Conservation (phyloP, 2,329 filamentous ascomycete genomes). For the Penicillium sp. region DNA sequence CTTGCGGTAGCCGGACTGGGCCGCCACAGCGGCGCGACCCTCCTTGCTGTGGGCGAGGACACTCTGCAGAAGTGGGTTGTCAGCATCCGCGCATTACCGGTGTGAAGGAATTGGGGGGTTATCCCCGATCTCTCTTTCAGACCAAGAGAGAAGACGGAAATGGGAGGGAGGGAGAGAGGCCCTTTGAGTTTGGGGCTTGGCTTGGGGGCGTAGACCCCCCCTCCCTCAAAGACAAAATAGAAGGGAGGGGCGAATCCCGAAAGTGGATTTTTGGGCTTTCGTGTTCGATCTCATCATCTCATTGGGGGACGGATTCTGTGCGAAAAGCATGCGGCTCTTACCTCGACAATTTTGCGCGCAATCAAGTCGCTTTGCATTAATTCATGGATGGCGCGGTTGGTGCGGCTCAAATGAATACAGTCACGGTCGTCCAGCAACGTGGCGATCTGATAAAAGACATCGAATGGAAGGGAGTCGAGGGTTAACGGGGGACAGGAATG, state of each 20-base stretch:
- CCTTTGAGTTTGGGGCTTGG: not conserved
- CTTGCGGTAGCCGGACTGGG: slow-evolving; percentile 52
- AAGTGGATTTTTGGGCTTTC: slow-evolving; percentile 4
- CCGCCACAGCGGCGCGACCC: slow-evolving; percentile 43
- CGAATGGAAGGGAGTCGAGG: slow-evolving; percentile 61
- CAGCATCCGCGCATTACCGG: slow-evolving; percentile 6
- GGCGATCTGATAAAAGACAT: slow-evolving; percentile 65
- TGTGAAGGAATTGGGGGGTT: not conserved
- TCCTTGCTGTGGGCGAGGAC: slow-evolving; percentile 51
- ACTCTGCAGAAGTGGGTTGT: slow-evolving; percentile 39
- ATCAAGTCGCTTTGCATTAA: slow-evolving; percentile 60
- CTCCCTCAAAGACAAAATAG: not conserved
- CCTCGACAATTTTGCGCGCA: slow-evolving; percentile 62
- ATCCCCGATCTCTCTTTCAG: not conserved
- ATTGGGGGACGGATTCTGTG: not conserved
- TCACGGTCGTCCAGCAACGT: slow-evolving; percentile 61
- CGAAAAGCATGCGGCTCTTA: slow-evolving; percentile 35
- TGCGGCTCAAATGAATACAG: slow-evolving; percentile 59
- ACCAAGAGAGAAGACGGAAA: not conserved
- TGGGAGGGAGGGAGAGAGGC: not conserved
- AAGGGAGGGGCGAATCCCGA: not conserved
- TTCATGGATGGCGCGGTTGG: slow-evolving; percentile 56
- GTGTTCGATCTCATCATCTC: not conserved
- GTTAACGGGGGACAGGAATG: slow-evolving; percentile 20
- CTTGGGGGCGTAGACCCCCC: not conserved